These are phyloP conservation scores for Lentinula novae-zelandiae DNA, from an alignment of 1,284 basidiomycete genomes.

Conservation along the genomic window DNA sequence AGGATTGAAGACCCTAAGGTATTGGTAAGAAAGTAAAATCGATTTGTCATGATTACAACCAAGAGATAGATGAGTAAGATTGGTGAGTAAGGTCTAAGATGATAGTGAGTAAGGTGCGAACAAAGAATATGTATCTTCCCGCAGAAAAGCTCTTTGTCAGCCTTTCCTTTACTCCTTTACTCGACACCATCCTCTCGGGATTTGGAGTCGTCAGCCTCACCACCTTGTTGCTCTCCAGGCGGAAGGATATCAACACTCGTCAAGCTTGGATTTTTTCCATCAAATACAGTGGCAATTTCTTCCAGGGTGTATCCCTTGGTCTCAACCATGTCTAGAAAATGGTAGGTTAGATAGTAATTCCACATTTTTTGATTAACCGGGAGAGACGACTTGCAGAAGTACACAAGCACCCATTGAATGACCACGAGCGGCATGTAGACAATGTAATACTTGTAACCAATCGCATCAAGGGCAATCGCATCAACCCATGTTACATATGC, in stretches of 20 bases:
- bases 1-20: no score
- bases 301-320: constrained; percentile 16
- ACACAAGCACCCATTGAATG: neutral
- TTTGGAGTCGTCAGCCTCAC: neutral
- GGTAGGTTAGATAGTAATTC: constrained; percentile 21
- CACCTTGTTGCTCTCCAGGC: neutral
- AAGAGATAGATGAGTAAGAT: no score
- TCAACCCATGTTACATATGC: neutral
- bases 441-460: constrained; percentile 14
- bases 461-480: neutral
- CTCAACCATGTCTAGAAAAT: constrained; percentile 9
- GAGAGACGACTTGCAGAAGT: neutral
- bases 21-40: no score
- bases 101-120: no score
- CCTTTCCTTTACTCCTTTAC: no score
- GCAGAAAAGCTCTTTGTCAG: no score
- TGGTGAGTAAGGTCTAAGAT: no score
- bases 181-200: neutral
- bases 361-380: constrained; percentile 19
- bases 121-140: no score
- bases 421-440: constrained; percentile 7
- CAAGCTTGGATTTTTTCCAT: neutral
- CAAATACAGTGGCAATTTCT: constrained; percentile 5
- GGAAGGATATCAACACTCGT: neutral
- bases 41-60: no score